Percentiles rank a stretch among this genome's conserved stretches.
Conservation (phyloP, 2,329 filamentous ascomycete species). For the Decorospora gaudefroyi region DNA sequence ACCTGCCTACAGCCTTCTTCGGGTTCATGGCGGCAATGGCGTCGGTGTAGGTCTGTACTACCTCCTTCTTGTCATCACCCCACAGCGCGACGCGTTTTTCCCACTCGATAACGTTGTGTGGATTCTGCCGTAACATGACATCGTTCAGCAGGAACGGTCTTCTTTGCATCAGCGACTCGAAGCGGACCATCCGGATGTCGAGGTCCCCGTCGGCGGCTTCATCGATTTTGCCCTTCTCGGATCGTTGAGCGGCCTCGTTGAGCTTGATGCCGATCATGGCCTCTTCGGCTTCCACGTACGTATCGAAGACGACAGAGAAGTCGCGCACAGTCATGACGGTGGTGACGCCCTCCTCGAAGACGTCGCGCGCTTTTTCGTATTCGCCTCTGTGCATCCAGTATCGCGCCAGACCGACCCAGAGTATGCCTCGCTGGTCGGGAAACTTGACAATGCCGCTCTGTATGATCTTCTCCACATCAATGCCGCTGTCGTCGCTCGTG, state of each 20-base stretch:
- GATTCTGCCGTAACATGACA: constrained; percentile 91
- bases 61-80: constrained; percentile 89
- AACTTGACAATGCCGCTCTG: constrained; percentile 89
- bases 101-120: constrained; percentile 95
- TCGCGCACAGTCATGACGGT: constrained; percentile 99
- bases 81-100: constrained; percentile 94
- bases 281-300: constrained; percentile 96
- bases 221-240: constrained; percentile 77
- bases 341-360: constrained; percentile 94
- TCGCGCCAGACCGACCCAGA: constrained; percentile 92
- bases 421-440: constrained; percentile 87
- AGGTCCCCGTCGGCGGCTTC: constrained; percentile 90
- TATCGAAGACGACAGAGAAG: constrained; percentile 94
- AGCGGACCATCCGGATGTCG: constrained; percentile 95
- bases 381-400: constrained; percentile 95
- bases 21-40: constrained; percentile 92
- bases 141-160: constrained; percentile 96
- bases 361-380: constrained; percentile 88
- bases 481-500: constrained; percentile 76
- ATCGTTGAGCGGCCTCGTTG: constrained; percentile 78
- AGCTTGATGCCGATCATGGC: constrained; percentile 90
- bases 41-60: constrained; percentile 91
- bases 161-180: constrained; percentile 97
- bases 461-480: constrained; percentile 90
- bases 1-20: constrained; percentile 90